Base-by-base conservation (phyloP, 805 yeast genomes). In the Lipomyces anomalus region DNA sequence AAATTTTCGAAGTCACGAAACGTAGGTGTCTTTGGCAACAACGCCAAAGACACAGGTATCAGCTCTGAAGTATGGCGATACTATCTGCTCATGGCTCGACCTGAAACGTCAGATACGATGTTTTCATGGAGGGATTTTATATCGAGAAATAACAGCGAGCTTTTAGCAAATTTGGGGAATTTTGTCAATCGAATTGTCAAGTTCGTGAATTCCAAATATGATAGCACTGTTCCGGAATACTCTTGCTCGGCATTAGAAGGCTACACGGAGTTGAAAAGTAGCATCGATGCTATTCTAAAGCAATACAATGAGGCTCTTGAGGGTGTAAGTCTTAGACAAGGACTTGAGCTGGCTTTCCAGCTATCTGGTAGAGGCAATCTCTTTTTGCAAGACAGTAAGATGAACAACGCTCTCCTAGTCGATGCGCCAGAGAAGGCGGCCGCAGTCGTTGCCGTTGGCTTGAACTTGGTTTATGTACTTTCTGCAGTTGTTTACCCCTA, bases 1-100 rank as follows among this genome's bases (percentile, higher is more conserved):
- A 92, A 92, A 67, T 92, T 92, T 72, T 90, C 97, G 46, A 92
- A 92, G 70, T 86, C 95, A n/a, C 80, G 98, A 69, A 92, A 92
- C 57, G 76, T 90, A 51, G 99, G 99, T 68, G 99, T 92, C 36
- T 92, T 92, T 62, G 99, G 99, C 63, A 90, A 90, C 70, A 89
- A 86, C 62, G 99, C 97, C 35, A 79, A 87, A 68, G 96, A 85
- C 30, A 85, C 95, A 30, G 96, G 96, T 33, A 67, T 92, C 28
- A 72, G 94, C 3, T 80, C 97, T 37, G 83, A 95, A 36, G 97
- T 92, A 34, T 92, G 98, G 98, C 81, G 99, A 75, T 92, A 90
- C 68, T 92, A 92, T 67, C 74, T 92, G 64, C 83, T 95, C 3
- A 77, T 88, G 37, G 79, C 89, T 28, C 80, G 99, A 66, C 99